Base-by-base conservation (phyloP, 257 asterid genomes). In the Verbena officinalis region DNA sequence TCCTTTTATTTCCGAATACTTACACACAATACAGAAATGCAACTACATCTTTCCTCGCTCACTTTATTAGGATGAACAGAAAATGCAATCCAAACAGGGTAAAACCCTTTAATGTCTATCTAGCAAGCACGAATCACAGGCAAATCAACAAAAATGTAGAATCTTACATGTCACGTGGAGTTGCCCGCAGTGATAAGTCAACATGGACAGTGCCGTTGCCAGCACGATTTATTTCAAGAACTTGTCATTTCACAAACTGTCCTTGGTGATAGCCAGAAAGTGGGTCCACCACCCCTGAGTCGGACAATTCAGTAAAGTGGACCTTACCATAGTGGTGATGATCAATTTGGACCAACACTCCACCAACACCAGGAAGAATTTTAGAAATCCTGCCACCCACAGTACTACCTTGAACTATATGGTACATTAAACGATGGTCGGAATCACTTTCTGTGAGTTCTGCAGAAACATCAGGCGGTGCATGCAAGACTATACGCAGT, bases 381-480 rank as follows among this genome's bases (percentile, higher is more conserved):
- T 82, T 88, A 55, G 93, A 94, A 65, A 94, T 77, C 77, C 91
- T 81, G 65, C 99, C 99, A 77, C 95, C 96, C 69, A 88, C 84
- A 65, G 70, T 30, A 70, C 73, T 65, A 42, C 93, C 96, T 78
- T 84, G 86, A 59, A 50, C 62, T 73, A 94, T 59, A 78, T 82
- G 96, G 49, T 71, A 19, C 71, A 70, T 17, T 51, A 58, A 68
- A 31, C 44, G 69, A 69, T 73, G 73, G 14, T 66, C 33, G 33
- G 69, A 49, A 65, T 59, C 78, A 68, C 58, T 75, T 49, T 65
- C 76, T 53, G 55, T 21, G 62, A 44, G 57, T 45, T 66, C 77
- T 57, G 57, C 72, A 17, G 64, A 66, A 38, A 66, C 39, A 20
- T 24, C 64, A 65, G 67, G 67, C 44, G 83, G 80, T 42, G 72